Conservation (phyloP, 257 asterid species). For the Nicotiana otophora region DNA sequence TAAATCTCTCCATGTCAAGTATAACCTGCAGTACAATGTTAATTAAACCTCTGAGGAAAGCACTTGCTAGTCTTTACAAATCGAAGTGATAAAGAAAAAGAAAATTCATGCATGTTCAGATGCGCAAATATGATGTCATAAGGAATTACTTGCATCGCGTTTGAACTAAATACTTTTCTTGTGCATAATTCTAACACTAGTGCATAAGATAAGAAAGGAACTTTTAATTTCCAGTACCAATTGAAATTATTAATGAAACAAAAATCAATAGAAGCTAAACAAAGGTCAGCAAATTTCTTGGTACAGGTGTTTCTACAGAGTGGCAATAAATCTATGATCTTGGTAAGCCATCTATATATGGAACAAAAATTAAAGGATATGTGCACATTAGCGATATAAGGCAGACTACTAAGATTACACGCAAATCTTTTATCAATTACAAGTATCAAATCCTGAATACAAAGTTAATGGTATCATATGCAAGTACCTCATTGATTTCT, state of each 20-base stretch:
- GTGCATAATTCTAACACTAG: not conserved
- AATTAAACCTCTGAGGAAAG: not conserved
- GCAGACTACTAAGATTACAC: not conserved
- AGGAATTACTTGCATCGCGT: not conserved
- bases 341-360: constrained; percentile 1
- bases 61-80: not conserved
- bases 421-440: not conserved
- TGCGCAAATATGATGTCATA: not conserved
- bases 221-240: not conserved
- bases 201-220: not conserved
- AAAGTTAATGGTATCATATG: not conserved
- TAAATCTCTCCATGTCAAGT: constrained; percentile 92
- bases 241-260: not conserved
- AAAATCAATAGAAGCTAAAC: not conserved
- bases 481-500: constrained; percentile 83
- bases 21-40: constrained; percentile 55
- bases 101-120: not conserved
- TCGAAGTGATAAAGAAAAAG: not conserved
- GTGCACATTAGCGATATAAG: not conserved
- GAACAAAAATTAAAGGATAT: not conserved
- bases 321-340: constrained; percentile 6
- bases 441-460: constrained; percentile 12
- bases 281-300: not conserved
- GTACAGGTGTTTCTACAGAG: not conserved
- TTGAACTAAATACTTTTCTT: not conserved